Base-by-base conservation (phyloP, 2,329 filamentous ascomycete species). In the Pseudogymnoascus sp. region DNA sequence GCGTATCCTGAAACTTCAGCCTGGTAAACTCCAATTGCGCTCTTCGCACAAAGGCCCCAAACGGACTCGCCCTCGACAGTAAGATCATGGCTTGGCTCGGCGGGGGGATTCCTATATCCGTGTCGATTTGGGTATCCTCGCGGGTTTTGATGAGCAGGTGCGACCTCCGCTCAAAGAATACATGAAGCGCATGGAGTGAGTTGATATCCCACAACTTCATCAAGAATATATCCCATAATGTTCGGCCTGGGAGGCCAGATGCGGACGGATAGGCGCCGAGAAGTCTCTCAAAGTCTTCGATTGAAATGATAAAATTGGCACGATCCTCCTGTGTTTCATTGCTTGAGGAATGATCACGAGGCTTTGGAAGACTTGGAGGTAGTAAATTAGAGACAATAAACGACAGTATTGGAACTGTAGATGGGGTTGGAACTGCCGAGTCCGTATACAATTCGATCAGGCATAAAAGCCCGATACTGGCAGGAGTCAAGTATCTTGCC, bases 221-320 rank as follows among this genome's bases (percentile, higher is more conserved):
- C 11, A 98, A 81, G 63, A 97, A 90, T 2, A 89, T 78, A 72
- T 98, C 92, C 86, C 93, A 95, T n/a, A 97, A 77, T n/a, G 84
- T 88, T 59, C 89, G 83, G 2, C 91, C 91, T 0, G 91, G 89
- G 63, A 91, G 77, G 38, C 81, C 81, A 69, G 79, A 78, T 26
- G 81, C 74, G 28, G 83, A 79, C 5, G 81, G 77, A 67, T 83
- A 80, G 28, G 79, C 76, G 19, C 74, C 72, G 14, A 88, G 79
- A n/a, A 86, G 75, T 62, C 77, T 78, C 72, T 88, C 84, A 66
- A 88, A 87, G 66, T 84, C 78, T 40, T 81, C 77, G 67, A 87
- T 81, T 62, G 79, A 79, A 40, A 83, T 75, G 50, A 85, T 78
- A 46, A 87, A 71, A 16, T 61, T 46, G 53, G 14, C 59, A 33